Percentiles rank a stretch among this genome's conserved stretches.
These are phyloP conservation scores for Inga laurina DNA, from an alignment of 306 rosid genomes.

Conservation along the genomic window DNA sequence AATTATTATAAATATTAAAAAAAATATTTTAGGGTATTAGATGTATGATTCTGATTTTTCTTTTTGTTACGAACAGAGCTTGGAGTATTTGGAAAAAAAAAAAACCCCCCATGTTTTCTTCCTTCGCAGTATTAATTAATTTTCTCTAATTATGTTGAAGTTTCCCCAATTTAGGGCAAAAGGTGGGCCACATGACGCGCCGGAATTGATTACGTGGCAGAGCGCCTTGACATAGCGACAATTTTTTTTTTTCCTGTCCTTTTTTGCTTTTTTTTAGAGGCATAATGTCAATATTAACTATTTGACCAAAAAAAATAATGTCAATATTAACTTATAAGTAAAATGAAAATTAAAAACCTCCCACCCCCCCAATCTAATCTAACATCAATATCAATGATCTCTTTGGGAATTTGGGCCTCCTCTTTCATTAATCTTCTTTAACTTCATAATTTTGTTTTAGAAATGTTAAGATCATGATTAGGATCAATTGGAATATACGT, in stretches of 20 bases:
- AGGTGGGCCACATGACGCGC: conserved; percentile 58
- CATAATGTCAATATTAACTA: not conserved
- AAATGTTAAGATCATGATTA: conserved; percentile 28
- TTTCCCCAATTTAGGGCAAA: conserved; percentile 30
- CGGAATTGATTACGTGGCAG: conserved; percentile 57
- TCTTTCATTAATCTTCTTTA: conserved; percentile 34
- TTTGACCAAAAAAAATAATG: too few species aligned
- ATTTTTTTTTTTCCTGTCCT: not conserved
- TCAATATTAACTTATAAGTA: not conserved
- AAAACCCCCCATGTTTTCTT: not conserved
- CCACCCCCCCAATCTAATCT: not conserved
- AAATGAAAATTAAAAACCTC: not conserved
- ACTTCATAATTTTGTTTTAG: conserved; percentile 33
- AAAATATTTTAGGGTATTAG: too few species aligned
- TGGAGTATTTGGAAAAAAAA: not conserved
- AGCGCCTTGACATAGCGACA: conserved; percentile 44
- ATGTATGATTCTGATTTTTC: too few species aligned
- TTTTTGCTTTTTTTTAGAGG: not conserved
- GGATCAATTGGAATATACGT: conserved; percentile 22
- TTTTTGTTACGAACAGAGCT: not conserved
- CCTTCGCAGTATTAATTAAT: not conserved
- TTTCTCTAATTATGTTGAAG: conserved; percentile 2
- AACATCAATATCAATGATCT: conserved; percentile 45
- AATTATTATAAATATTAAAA: too few species aligned
- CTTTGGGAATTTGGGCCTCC: conserved; percentile 99